A percentile compares a stretch with the other conserved stretches of the same genome.
These are phyloP conservation scores for Globisporangium iwayamae DNA, from an alignment of 352 stramenopile genomes.

Conservation along the genomic window DNA sequence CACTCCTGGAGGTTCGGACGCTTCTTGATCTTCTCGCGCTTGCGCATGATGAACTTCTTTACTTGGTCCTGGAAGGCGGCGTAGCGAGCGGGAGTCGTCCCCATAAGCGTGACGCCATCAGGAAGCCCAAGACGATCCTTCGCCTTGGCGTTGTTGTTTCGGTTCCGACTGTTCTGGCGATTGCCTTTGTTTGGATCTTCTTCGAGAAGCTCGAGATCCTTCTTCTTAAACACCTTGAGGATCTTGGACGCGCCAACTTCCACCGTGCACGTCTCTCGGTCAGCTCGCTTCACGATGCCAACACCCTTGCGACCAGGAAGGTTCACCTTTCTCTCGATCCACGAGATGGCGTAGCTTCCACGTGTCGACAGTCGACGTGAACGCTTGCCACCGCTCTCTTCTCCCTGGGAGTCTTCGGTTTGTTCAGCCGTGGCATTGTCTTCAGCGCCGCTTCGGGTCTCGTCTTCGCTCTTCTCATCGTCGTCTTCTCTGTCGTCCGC, in stretches of 20 bases:
- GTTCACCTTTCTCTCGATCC: slow-evolving; percentile 84
- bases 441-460: slow-evolving; percentile 50
- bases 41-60: slow-evolving; percentile 79
- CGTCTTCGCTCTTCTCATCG: slow-evolving; percentile 56
- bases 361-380: slow-evolving; percentile 66
- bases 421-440: slow-evolving; percentile 49
- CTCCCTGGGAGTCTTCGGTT: slow-evolving; percentile 75
- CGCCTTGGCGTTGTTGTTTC: slow-evolving; percentile 70
- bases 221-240: slow-evolving; percentile 85
- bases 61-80: slow-evolving; percentile 82
- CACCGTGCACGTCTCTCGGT: slow-evolving; percentile 83
- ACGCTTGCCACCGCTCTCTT: slow-evolving; percentile 65
- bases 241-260: slow-evolving; percentile 69
- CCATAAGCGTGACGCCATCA: slow-evolving; percentile 78
- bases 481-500: slow-evolving; percentile 34
- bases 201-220: slow-evolving; percentile 75
- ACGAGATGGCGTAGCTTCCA: slow-evolving; percentile 83
- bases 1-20: slow-evolving; percentile 81
- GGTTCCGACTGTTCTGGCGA: slow-evolving; percentile 51
- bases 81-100: slow-evolving; percentile 76
- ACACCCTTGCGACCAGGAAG: slow-evolving; percentile 71
- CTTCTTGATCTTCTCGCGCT: slow-evolving; percentile 80
- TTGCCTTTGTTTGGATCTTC: slow-evolving; percentile 51
- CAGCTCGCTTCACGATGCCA: slow-evolving; percentile 79
- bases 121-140: slow-evolving; percentile 69